Evolutionary conservation across 768 basidiomycete genomes (phyloP).

Genomic region (Lactarius evosmus): DNA sequence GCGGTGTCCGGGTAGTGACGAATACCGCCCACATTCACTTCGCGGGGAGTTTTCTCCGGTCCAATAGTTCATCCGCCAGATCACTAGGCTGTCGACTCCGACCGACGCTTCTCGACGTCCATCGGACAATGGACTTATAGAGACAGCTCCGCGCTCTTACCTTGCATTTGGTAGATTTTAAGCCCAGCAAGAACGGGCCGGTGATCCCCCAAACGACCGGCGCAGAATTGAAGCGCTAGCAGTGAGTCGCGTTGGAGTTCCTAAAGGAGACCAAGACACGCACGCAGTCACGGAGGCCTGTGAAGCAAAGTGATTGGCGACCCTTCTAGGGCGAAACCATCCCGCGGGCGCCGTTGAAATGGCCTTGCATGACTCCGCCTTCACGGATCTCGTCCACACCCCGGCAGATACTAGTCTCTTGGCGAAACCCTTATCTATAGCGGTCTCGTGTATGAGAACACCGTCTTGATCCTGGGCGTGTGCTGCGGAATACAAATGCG

Average conservation of each 20-base stretch:
- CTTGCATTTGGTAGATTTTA: slow-evolving; percentile 84
- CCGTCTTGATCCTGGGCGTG: neutral
- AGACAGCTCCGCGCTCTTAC: slow-evolving; percentile 71
- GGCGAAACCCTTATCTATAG: neutral
- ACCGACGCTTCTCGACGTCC: slow-evolving; percentile 52
- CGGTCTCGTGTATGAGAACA: neutral
- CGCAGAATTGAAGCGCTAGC: neutral
- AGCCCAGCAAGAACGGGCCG: neutral
- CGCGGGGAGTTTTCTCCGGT: slow-evolving; percentile 66
- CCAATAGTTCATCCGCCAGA: slow-evolving; percentile 87
- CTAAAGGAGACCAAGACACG: neutral
- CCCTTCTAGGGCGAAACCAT: neutral
- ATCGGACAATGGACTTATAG: slow-evolving; percentile 67
- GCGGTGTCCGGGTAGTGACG: slow-evolving; percentile 54
- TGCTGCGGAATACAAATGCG: neutral
- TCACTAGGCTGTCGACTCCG: slow-evolving; percentile 69
- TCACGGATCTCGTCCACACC: neutral
- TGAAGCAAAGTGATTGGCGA: neutral
- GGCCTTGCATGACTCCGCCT: neutral
- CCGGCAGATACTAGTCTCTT: neutral
- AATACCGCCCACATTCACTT: slow-evolving; percentile 62
- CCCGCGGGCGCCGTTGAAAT: neutral
- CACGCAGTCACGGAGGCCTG: neutral
- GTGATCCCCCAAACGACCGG: neutral
- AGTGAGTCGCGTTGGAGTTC: neutral